phyloP scores from a whole-genome alignment of 2,329 filamentous ascomycete species.

The Fusarium pseudograminearum region DNA sequence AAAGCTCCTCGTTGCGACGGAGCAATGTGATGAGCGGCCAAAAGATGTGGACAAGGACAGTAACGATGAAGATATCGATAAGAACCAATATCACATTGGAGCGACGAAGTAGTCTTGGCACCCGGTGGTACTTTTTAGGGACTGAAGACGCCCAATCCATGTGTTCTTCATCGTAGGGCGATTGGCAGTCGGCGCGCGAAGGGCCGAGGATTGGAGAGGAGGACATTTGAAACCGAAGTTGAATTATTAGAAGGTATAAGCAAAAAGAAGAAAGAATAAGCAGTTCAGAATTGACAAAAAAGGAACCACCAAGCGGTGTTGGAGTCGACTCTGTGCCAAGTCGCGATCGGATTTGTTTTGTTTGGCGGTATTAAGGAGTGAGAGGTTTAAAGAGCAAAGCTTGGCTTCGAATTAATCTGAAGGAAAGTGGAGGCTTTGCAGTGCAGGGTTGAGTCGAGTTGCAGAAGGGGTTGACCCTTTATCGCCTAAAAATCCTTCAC shows the following conservation, averaged over 20 bases:
- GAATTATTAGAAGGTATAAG: not conserved
- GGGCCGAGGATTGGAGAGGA: constrained; percentile 29
- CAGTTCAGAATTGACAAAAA: not conserved
- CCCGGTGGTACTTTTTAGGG: constrained; percentile 43
- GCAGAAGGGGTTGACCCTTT: constrained; percentile 24
- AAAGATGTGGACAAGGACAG: constrained; percentile 73
- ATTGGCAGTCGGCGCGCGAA: constrained; percentile 16
- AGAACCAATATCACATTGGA: constrained; percentile 69
- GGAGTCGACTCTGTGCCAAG: not conserved
- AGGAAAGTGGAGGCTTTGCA: not conserved
- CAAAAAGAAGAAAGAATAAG: not conserved
- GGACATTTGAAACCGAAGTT: constrained; percentile 10
- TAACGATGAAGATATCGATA: constrained; percentile 72
- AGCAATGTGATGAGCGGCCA: constrained; percentile 79
- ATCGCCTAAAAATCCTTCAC: constrained; percentile 24
- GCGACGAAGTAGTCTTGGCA: constrained; percentile 39
- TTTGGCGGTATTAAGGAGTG: constrained; percentile 12
- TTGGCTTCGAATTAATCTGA: constrained; percentile 15
- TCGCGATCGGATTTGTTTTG: constrained; percentile 4
- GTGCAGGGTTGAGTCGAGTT: constrained; percentile 1
- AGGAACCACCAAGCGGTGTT: constrained; percentile 7
- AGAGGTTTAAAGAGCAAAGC: constrained; percentile 11
- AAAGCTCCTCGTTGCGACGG: constrained; percentile 57
- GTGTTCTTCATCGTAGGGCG: constrained; percentile 46
- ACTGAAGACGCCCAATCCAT: constrained; percentile 41